Base-by-base conservation (phyloP, 805 yeast genomes). In the Nadsonia fulvescens region DNA sequence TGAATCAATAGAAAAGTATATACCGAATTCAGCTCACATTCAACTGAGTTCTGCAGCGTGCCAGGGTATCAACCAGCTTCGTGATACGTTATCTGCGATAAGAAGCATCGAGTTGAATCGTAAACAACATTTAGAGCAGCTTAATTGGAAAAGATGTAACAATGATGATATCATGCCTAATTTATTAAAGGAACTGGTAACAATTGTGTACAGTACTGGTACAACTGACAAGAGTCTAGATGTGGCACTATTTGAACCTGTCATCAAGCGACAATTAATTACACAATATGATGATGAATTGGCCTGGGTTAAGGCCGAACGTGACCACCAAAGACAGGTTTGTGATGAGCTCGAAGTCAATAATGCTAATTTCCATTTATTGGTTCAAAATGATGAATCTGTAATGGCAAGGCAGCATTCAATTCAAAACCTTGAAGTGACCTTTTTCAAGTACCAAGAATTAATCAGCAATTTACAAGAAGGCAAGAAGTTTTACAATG, bases 401-500 rank as follows among this genome's bases (percentile, higher is more conserved):
- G 40, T 53, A 2, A 32, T 30, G 4, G 49, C 50, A 17, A 50
- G 81, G 23, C 63, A 61, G 27, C 49, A 52, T 12, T 61, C 63
- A 1, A 44, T 76, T 22, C 68, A 65, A 28, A 49, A 46, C 1
- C 44, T 75, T 15, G 74, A 67, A 28, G 45, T 54, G 4, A 64
- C 61, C 1, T 63, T 56, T 34, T 45, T 53, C 20, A 58, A 63
- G 24, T 73, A 56, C 38, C 46, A 58, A 15, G 78, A 74, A 37
- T 56, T 78, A 2, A 46, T 60, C 10, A 51, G 57, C 4, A 74
- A 77, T 40, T 44, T 79, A 14, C 60, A 60, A 15, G 76, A 74
- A 37, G 94, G 93, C 0, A 39, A 64, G 0, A 58, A 60, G 28
- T 82, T 82, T 42, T 83, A 83, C 50, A 57, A 57, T 19, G 74